phyloP scores from a whole-genome alignment of 1,139 yeast genomes.

The Candida gigantensis region DNA sequence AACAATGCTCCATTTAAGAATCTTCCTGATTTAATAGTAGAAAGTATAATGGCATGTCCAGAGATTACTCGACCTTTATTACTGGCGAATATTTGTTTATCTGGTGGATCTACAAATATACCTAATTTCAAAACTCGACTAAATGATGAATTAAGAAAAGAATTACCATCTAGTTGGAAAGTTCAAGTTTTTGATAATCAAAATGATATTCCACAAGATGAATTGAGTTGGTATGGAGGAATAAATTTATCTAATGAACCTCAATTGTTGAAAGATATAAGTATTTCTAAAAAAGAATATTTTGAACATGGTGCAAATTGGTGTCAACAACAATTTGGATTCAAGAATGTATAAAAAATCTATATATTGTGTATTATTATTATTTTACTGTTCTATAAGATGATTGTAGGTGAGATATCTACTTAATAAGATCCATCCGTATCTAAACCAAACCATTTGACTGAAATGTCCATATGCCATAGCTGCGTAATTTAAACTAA shows the following conservation, averaged over 20 bases:
- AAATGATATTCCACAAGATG: constrained; percentile 23
- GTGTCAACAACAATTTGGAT: constrained; percentile 76
- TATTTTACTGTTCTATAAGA: constrained; percentile 33
- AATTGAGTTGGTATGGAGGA: constrained; percentile 45
- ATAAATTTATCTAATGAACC: constrained; percentile 48
- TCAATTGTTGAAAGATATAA: constrained; percentile 54
- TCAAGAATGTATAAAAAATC: constrained; percentile 35
- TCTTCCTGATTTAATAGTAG: constrained; percentile 75
- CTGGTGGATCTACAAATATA: constrained; percentile 80
- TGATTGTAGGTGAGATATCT: constrained; percentile 78
- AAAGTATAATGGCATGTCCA: constrained; percentile 70
- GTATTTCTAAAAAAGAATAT: constrained; percentile 76
- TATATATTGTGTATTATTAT: background rate
- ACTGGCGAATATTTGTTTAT: constrained; percentile 73
- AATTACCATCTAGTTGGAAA: constrained; percentile 67
- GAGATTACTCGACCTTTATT: constrained; percentile 74
- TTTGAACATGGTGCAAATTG: constrained; percentile 84
- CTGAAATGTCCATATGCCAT: constrained; percentile 84
- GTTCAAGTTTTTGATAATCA: constrained; percentile 45
- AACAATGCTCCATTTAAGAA: constrained; percentile 64
- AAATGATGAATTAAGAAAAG: constrained; percentile 58
- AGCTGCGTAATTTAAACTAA: constrained; percentile 64
- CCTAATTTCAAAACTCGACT: constrained; percentile 69
- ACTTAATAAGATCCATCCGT: constrained; percentile 80
- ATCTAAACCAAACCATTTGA: constrained; percentile 96